Evolutionary conservation across 176 grass and related monocot genomes (phyloP).

Genomic region (Oryza brachyantha): DNA sequence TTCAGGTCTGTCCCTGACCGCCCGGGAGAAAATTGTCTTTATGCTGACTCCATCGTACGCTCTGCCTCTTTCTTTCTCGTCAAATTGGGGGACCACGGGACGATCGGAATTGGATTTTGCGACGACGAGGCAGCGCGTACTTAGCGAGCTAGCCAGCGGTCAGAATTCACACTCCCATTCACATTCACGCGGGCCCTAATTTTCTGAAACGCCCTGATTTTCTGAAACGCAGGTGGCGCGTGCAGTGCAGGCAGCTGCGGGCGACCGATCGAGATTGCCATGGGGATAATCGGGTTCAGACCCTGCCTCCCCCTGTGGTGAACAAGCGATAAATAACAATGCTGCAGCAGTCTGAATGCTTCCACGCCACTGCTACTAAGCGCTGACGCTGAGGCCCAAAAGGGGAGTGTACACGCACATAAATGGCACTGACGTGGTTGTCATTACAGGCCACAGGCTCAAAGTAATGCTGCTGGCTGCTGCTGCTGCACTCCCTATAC

Average conservation of each 20-base stretch:
- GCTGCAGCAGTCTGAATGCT: neutral
- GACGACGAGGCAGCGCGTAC: neutral
- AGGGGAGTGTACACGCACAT: neutral
- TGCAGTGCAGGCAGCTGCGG: too few relatives aligned
- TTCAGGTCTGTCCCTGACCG: neutral
- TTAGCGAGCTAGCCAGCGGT: neutral
- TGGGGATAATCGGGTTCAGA: neutral
- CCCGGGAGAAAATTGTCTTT: neutral
- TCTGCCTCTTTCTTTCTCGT: neutral
- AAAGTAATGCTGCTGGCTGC: neutral
- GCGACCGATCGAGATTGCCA: neutral
- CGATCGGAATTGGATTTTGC: conserved; percentile 5
- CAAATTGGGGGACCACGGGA: neutral
- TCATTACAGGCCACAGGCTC: neutral
- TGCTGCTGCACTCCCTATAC: neutral
- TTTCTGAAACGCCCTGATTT: neutral
- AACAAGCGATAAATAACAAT: neutral
- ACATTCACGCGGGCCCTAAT: neutral
- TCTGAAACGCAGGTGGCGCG: neutral
- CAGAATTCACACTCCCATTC: neutral
- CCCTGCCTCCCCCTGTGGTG: conserved; percentile 9
- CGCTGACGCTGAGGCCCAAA: neutral
- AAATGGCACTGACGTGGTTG: conserved; percentile 26
- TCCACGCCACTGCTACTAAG: neutral
- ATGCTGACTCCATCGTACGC: neutral